These are phyloP conservation scores for Cylindrotheca closterium DNA, from an alignment of 108 stramenopile genomes.

Conservation along the genomic window DNA sequence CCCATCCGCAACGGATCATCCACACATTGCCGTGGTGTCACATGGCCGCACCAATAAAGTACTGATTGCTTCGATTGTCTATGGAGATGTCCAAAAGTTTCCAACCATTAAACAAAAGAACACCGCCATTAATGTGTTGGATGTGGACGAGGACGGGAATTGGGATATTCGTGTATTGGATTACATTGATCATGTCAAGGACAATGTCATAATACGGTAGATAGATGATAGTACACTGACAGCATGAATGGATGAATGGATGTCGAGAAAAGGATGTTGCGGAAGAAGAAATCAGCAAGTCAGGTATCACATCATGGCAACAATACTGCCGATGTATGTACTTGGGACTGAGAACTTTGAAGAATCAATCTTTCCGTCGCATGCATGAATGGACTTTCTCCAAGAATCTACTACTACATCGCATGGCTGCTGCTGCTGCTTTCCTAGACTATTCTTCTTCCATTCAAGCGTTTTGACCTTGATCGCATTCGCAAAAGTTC, in stretches of 20 bases:
- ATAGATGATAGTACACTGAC: background rate
- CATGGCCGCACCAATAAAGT: conserved; percentile 52
- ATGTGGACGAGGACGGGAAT: conserved; percentile 12
- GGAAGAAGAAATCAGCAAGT: too few relatives aligned
- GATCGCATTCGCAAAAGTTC: too few relatives aligned
- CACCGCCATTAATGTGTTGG: conserved; percentile 42
- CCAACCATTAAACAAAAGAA: conserved; percentile 35
- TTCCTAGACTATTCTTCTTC: too few relatives aligned
- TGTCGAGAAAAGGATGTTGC: too few relatives aligned
- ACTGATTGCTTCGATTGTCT: conserved; percentile 26
- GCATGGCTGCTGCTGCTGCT: too few relatives aligned
- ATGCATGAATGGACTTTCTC: too few relatives aligned
- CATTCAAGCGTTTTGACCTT: too few relatives aligned
- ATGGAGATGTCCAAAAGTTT: conserved; percentile 9
- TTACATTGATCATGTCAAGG: conserved; percentile 34
- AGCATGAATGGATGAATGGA: background rate
- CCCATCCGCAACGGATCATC: conserved; percentile 13
- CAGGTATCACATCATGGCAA: too few relatives aligned
- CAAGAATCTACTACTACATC: too few relatives aligned
- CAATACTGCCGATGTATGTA: too few relatives aligned
- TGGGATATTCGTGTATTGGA: conserved; percentile 20
- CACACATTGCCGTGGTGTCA: conserved; percentile 35
- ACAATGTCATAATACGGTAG: conserved; percentile 18
- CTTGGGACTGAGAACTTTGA: too few relatives aligned
- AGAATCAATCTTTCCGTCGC: too few relatives aligned